These are phyloP conservation scores for Parsonsia alboflavescens DNA, from an alignment of 257 asterid genomes.

Conservation along the genomic window DNA sequence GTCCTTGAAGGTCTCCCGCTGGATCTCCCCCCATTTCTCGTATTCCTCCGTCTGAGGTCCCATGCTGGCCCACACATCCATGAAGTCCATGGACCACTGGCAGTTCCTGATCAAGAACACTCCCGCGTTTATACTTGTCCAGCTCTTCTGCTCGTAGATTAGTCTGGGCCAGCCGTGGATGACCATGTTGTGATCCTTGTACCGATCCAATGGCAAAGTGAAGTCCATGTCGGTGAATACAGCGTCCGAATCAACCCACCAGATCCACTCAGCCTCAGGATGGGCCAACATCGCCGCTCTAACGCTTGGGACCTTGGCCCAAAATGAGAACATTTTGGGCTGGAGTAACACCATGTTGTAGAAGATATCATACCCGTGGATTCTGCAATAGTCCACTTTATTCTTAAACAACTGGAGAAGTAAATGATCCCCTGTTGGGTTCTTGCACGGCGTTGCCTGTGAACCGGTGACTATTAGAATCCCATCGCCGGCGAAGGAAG, in stretches of 20 bases:
- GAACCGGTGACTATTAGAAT: slow-evolving; percentile 86
- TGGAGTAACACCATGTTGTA: slow-evolving; percentile 72
- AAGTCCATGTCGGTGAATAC: slow-evolving; percentile 99
- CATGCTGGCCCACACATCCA: slow-evolving; percentile 82
- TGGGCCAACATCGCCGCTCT: slow-evolving; percentile 93
- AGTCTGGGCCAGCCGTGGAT: slow-evolving; percentile 78
- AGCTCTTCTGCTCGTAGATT: slow-evolving; percentile 51
- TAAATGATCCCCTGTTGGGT: slow-evolving; percentile 76
- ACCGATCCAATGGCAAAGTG: slow-evolving; percentile 54
- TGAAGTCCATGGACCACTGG: slow-evolving; percentile 89
- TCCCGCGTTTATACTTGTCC: slow-evolving; percentile 99
- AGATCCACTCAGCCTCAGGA: slow-evolving; percentile 98
- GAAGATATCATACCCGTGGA: slow-evolving; percentile 82
- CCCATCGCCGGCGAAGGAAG: slow-evolving; percentile 44
- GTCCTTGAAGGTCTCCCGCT: slow-evolving; percentile 49
- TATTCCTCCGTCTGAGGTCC: slow-evolving; percentile 83
- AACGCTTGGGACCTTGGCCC: slow-evolving; percentile 86
- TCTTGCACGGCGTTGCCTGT: slow-evolving; percentile 74
- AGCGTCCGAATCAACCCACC: slow-evolving; percentile 99
- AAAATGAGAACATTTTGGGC: slow-evolving; percentile 79
- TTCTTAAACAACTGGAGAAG: slow-evolving; percentile 77
- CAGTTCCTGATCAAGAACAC: slow-evolving; percentile 76
- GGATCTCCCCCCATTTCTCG: slow-evolving; percentile 66
- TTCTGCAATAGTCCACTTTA: slow-evolving; percentile 87
- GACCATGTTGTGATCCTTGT: slow-evolving; percentile 59